phyloP scores from a whole-genome alignment of 352 stramenopile genomes.

The Pythium monospermum region DNA sequence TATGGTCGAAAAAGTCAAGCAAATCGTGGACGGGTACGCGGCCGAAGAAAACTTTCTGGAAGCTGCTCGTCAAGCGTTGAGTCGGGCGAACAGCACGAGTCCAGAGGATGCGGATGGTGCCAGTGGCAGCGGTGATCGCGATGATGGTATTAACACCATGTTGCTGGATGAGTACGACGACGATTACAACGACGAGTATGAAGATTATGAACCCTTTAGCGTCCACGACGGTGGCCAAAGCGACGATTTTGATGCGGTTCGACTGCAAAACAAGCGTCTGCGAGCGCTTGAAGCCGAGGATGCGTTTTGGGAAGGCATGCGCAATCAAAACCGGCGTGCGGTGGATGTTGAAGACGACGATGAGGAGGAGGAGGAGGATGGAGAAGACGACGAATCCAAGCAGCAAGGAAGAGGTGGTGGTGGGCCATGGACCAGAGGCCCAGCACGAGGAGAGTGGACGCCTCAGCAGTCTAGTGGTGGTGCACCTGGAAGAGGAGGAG shows the following conservation, averaged over 20 bases:
- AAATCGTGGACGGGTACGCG: constrained; percentile 30
- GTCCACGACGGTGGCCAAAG: constrained; percentile 24
- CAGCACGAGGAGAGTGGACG: constrained; percentile 10
- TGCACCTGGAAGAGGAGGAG: background rate
- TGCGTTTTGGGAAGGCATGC: constrained; percentile 37
- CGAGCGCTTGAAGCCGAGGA: constrained; percentile 30
- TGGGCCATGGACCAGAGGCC: constrained; percentile 6
- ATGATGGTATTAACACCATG: background rate
- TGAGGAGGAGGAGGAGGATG: constrained; percentile 19
- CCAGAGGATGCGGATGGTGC: background rate
- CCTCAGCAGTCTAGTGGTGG: too few species aligned
- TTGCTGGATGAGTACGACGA: constrained; percentile 43
- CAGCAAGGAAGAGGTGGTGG: constrained; percentile 1
- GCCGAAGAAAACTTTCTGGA: constrained; percentile 22
- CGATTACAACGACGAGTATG: constrained; percentile 85
- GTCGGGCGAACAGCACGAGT: too few species aligned
- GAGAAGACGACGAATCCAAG: constrained; percentile 13
- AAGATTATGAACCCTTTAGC: constrained; percentile 54
- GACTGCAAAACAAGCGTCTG: constrained; percentile 24
- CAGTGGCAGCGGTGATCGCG: background rate
- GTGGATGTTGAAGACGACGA: constrained; percentile 12
- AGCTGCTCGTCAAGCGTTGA: background rate
- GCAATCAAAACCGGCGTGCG: constrained; percentile 29
- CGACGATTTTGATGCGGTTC: constrained; percentile 31
- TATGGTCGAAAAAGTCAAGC: constrained; percentile 26